phyloP scores from a whole-genome alignment of 192 early-diverging fungal species.

The Coemansia sp. region DNA sequence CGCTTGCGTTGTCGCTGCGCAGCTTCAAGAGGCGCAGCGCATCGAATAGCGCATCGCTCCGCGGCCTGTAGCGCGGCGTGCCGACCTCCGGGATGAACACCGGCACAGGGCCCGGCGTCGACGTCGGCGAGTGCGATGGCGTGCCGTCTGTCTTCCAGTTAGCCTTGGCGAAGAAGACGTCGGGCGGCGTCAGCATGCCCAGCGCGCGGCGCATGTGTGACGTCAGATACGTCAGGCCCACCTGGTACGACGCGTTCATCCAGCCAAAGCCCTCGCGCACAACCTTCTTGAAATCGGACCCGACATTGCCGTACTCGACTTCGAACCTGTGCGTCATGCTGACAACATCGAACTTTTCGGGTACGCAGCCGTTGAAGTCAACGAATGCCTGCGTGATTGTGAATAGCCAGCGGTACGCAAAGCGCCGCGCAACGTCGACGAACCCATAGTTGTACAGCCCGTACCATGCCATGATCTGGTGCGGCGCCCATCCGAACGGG shows the following conservation, averaged over 20 bases:
- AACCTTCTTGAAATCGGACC: conserved; percentile 90
- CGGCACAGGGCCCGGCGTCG: conserved; percentile 36
- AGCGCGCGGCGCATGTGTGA: conserved; percentile 74
- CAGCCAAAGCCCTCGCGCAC: conserved; percentile 97
- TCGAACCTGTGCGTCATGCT: conserved; percentile 85
- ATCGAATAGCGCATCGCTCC: conserved; percentile 31
- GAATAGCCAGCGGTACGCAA: conserved; percentile 95
- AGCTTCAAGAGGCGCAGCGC: conserved; percentile 18
- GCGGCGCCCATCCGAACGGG: conserved; percentile 96
- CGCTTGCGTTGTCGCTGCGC: background rate
- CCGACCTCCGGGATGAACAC: conserved; percentile 36
- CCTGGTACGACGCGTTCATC: conserved; percentile 95
- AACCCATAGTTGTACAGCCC: conserved; percentile 86
- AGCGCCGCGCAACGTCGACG: conserved; percentile 67
- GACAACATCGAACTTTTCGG: conserved; percentile 97
- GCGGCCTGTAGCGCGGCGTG: conserved; percentile 27
- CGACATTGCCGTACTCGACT: conserved; percentile 98
- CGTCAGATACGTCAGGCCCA: conserved; percentile 78
- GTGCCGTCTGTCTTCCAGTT: conserved; percentile 48
- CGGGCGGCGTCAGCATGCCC: conserved; percentile 72
- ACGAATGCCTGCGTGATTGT: conserved; percentile 95
- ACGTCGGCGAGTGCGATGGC: conserved; percentile 42
- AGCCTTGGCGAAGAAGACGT: conserved; percentile 63
- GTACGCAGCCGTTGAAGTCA: conserved; percentile 95
- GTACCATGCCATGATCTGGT: conserved; percentile 97